phyloP scores from a whole-genome alignment of 73 alveolate genomes.

The Paramecium pentaurelia region DNA sequence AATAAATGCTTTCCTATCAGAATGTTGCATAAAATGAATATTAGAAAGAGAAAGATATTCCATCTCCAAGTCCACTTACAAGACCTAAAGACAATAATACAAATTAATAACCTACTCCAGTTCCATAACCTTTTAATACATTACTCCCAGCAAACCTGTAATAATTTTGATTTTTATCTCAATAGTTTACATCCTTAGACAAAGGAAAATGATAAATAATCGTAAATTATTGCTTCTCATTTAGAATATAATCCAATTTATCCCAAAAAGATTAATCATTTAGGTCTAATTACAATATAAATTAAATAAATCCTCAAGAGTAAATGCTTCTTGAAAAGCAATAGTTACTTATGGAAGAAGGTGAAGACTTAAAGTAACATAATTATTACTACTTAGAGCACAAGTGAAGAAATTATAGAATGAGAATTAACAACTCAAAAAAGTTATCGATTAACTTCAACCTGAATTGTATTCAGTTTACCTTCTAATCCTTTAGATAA shows the following conservation, averaged over 20 bases:
- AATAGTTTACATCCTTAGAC: background rate
- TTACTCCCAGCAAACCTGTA: background rate
- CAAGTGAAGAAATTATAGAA: background rate
- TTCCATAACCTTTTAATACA: background rate
- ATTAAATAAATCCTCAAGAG: background rate
- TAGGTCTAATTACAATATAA: background rate
- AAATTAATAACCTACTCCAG: background rate
- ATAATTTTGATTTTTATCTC: background rate
- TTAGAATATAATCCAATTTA: background rate
- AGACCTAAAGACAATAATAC: background rate
- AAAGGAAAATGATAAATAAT: background rate
- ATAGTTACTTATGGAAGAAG: background rate
- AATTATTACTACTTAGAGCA: background rate
- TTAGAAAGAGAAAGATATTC: background rate
- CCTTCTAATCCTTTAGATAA: background rate
- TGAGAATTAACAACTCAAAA: background rate
- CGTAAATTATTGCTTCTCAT: background rate
- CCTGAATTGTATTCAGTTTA: background rate
- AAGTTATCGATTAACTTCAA: background rate
- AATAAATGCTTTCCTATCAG: background rate
- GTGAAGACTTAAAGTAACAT: background rate
- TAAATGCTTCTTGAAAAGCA: background rate
- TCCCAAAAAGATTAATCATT: background rate
- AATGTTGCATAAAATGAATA: background rate
- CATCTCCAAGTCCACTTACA: background rate